A percentile compares a stretch with the other conserved stretches of the same genome.
Conservation (phyloP, 2,329 filamentous ascomycete species). For the Xylaria sp. region DNA sequence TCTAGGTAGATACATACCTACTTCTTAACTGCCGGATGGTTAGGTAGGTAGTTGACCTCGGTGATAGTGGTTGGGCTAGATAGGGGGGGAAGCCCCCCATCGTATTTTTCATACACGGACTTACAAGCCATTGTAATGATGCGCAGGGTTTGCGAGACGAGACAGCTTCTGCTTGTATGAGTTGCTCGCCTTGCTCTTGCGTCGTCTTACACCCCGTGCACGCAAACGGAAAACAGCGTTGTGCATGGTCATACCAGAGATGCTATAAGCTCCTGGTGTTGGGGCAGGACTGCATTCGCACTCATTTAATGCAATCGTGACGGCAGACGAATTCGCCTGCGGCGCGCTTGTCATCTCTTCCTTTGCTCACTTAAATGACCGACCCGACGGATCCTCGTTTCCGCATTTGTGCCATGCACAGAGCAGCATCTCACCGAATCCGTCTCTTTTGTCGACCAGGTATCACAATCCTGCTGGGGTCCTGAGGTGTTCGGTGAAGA, state of each 20-base stretch:
- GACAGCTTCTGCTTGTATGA: slow-evolving; percentile 3
- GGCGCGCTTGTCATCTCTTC: slow-evolving; percentile 12
- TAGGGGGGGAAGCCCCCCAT: slow-evolving; percentile 11
- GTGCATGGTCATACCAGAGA: slow-evolving; percentile 34
- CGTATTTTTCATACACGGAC: background rate
- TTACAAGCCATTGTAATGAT: slow-evolving; percentile 20
- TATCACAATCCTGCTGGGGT: slow-evolving; percentile 15
- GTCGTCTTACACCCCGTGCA: slow-evolving; percentile 24
- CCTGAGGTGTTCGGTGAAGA: slow-evolving; percentile 17
- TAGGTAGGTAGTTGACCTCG: slow-evolving; percentile 19
- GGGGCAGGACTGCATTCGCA: slow-evolving; percentile 22
- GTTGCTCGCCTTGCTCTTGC: background rate
- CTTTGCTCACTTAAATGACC: slow-evolving; percentile 23
- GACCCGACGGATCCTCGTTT: slow-evolving; percentile 14
- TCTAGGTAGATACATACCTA: background rate
- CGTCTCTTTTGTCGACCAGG: slow-evolving; percentile 13
- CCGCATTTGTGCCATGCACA: slow-evolving; percentile 30
- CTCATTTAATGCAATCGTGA: slow-evolving; percentile 27
- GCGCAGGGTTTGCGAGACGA: slow-evolving; percentile 16
- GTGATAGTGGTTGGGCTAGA: slow-evolving; percentile 9
- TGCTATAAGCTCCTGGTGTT: slow-evolving; percentile 29
- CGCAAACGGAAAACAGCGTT: background rate
- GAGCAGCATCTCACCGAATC: slow-evolving; percentile 21
- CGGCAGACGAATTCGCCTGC: slow-evolving; percentile 22
- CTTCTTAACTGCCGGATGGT: slow-evolving; percentile 17